Evolutionary conservation across 257 asterid genomes (phyloP), one percentile per base, ranked within the genome.

Genomic region (Scutellaria barbata): DNA sequence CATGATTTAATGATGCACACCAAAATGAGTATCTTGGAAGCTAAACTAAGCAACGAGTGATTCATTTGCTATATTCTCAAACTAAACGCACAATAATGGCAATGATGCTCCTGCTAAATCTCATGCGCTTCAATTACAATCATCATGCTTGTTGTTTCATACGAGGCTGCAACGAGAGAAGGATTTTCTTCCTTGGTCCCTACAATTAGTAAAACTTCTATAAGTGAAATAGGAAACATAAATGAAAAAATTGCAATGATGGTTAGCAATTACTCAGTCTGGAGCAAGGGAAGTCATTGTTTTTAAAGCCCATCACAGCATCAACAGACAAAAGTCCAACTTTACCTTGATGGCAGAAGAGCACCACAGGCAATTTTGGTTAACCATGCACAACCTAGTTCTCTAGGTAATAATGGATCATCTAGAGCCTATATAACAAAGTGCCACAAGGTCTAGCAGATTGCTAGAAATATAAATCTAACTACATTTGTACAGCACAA

Each of bases 141-240:
- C 16, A 74, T 84, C 84, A 80, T 51, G 83, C 83, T 69, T 73
- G 94, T 47, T 75, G 87, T 63, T 65, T 87, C 82, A 76, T 57
- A 73, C 85, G 89, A 61, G 97, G 82, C 63, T 72, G 85, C 80
- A 93, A 57, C 0, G 92, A 52, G 3, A 81, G 90, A 60, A 90
- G 51, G 75, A 94, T 87, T 77, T 94, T 94, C 83, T 90, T 90
- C 73, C 98, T 84, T n/a, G 97, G 98, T 30, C 97, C 96, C 97
- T 94, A 84, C 74, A 78, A 81, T 62, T 30, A 68, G 55, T 30
- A n/a, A 65, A 16, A 41, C 66, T 20, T 64, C 57, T 11, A 47
- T 16, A 30, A 47, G 52, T 46, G 39, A 37, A 75, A 17, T 7
- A 2, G 37, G 63, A 68, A 70, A 57, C 13, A 30, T 52, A 68